Evolutionary conservation across 768 basidiomycete genomes (phyloP).

Genomic region (Suillus hirtellus): DNA sequence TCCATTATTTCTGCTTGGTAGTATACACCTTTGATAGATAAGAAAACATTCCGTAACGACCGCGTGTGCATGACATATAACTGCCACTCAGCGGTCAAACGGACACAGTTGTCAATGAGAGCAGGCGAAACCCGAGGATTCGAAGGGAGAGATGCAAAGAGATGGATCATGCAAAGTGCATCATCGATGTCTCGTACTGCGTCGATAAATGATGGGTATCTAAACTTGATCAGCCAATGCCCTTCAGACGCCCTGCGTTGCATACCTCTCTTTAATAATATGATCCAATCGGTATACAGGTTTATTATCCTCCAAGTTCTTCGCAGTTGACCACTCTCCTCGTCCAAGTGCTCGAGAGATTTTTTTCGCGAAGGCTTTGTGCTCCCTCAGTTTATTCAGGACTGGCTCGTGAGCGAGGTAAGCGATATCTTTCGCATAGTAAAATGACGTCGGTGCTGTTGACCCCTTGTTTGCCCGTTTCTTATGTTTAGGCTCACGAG

Average conservation of each 20-base stretch:
- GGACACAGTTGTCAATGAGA: conserved; percentile 86
- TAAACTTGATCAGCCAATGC: conserved; percentile 32
- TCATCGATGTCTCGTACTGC: conserved; percentile 97
- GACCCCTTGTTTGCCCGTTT: conserved; percentile 98
- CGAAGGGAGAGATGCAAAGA: conserved; percentile 92
- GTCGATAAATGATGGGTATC: conserved; percentile 96
- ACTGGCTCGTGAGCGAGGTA: conserved; percentile 97
- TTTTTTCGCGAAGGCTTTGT: conserved; percentile 98
- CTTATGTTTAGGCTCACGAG: conserved; percentile 88
- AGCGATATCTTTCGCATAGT: conserved; percentile 97
- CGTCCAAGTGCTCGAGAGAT: conserved; percentile 89
- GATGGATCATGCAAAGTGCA: conserved; percentile 90
- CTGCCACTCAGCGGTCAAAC: conserved; percentile 95
- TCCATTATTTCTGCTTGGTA: conserved; percentile 96
- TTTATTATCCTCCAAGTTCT: conserved; percentile 90
- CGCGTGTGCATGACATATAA: conserved; percentile 89
- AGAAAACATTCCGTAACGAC: conserved; percentile 85
- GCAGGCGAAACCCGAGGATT: conserved; percentile 77
- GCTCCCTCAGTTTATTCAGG: conserved; percentile 88
- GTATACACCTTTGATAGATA: conserved; percentile 98
- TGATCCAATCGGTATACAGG: conserved; percentile 93
- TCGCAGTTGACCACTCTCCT: conserved; percentile 93
- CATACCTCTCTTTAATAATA: conserved; percentile 94
- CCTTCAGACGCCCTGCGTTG: not conserved
- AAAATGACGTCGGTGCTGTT: conserved; percentile 95